Percentiles rank a stretch among this genome's conserved stretches.
phyloP scores from a whole-genome alignment of 2,329 filamentous ascomycete genomes.

The Fusarium pseudograminearum region DNA sequence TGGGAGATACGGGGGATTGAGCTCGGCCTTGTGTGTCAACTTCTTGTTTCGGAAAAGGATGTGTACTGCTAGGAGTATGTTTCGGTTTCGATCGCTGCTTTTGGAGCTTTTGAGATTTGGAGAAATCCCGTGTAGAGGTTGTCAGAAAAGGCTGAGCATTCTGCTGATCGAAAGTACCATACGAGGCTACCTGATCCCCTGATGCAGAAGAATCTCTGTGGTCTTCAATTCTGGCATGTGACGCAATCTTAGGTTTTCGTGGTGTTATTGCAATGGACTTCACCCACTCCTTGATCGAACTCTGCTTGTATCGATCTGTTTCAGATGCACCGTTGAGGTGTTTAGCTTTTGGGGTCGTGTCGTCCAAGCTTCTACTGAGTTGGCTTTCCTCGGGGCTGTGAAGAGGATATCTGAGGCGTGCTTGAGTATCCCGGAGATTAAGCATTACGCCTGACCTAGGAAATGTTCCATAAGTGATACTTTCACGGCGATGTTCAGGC shows the following conservation, averaged over 20 bases:
- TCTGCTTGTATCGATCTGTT: conserved; percentile 10
- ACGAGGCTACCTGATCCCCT: neutral
- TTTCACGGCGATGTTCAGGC: conserved; percentile 26
- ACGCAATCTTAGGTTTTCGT: conserved; percentile 13
- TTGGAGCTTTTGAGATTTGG: conserved; percentile 12
- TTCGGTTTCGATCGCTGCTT: conserved; percentile 8
- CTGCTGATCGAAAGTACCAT: neutral
- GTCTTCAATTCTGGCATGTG: neutral
- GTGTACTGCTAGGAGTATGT: conserved; percentile 9
- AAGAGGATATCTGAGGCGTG: conserved; percentile 19
- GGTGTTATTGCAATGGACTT: conserved; percentile 23
- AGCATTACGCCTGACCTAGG: conserved; percentile 32
- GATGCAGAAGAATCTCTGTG: neutral
- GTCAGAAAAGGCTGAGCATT: conserved; percentile 7
- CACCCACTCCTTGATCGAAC: conserved; percentile 21
- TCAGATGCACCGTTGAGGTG: conserved; percentile 6
- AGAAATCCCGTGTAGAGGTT: conserved; percentile 23
- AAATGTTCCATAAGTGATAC: neutral
- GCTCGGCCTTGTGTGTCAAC: conserved; percentile 15
- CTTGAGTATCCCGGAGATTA: conserved; percentile 27
- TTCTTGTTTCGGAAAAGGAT: conserved; percentile 24
- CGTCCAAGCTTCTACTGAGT: conserved; percentile 1
- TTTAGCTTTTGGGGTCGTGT: conserved; percentile 7
- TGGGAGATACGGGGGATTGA: conserved; percentile 3
- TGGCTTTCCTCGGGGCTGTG: neutral